Evolutionary conservation across 2,329 filamentous ascomycete genomes (phyloP), one percentile per base, ranked within the genome.

Genomic region (Aspergillus flavus): DNA sequence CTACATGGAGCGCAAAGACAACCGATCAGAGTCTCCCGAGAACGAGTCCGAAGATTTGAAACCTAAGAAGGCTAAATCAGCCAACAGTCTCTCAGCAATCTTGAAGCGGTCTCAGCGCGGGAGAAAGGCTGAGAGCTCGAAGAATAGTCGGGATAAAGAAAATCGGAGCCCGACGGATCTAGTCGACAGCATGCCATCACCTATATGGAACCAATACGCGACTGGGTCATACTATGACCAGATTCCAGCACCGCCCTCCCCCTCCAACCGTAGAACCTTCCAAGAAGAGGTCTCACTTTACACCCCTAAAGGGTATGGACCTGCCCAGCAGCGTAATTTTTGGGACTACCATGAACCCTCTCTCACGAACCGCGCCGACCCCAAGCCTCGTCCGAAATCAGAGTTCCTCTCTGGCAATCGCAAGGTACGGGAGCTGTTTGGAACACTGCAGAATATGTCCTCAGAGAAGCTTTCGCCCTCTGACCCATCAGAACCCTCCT

Each of bases 181-280:
- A 9, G 74, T 76, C 19, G 78, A 80, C 46, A 78, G 81, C 57
- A 72, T 79, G 11, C 83, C 86, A 21, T 88, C 91, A 2, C 93
- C 94, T 28, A 93, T 94, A 61, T 97, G 92, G 83, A 87, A 91
- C 16, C 90, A 95, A 71, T 95, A 94, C 74, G 79, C 84, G 61
- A 79, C 80, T 5, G 75, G 76, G 45, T 71, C 74, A n/a, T 69
- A 76, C 55, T 69, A 76, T 58, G 73, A 76, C 46, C 66, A 71
- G 5, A 66, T 70, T 21, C 73, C 67, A 32, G 79, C 78, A 3
- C 80, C 78, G 61, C 80, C 80, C 23, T 74, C 83, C 14, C 80
- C 83, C 11, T 74, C 81, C 43, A 80, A 81, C 63, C 76, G 77
- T 23, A 72, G 79, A 43, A 81, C 76, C 41, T 67, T 85, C 30